These are phyloP conservation scores for Hericium coralloides DNA, from an alignment of 768 basidiomycete species.

Conservation along the genomic window DNA sequence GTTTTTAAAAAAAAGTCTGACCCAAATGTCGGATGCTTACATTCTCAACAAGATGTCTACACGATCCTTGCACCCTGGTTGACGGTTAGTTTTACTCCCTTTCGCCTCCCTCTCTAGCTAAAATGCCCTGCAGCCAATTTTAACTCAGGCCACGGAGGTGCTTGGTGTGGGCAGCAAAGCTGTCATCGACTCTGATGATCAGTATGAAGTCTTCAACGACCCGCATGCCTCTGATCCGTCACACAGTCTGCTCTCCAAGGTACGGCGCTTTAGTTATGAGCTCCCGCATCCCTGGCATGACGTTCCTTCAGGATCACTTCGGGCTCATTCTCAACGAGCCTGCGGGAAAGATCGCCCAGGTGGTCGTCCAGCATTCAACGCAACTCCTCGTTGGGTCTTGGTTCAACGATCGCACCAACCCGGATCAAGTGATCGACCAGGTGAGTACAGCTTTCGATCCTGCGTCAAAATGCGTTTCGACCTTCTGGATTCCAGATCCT, in stretches of 20 bases:
- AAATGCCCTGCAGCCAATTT: constrained; percentile 38
- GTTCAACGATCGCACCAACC: constrained; percentile 35
- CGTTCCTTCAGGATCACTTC: constrained; percentile 50
- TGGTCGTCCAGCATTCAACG: constrained; percentile 56
- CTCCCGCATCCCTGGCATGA: no score
- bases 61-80: constrained; percentile 60
- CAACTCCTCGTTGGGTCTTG: constrained; percentile 53
- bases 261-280: constrained; percentile 13
- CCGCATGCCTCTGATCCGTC: constrained; percentile 63
- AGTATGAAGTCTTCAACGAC: constrained; percentile 64
- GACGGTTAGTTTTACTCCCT: constrained; percentile 27
- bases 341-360: constrained; percentile 61
- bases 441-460: constrained; percentile 18
- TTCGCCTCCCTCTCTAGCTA: not conserved
- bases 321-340: constrained; percentile 65
- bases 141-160: constrained; percentile 46
- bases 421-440: constrained; percentile 35
- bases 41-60: constrained; percentile 40
- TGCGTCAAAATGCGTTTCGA: not conserved
- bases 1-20: constrained; percentile 16
- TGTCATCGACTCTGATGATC: constrained; percentile 61
- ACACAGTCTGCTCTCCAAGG: constrained; percentile 66
- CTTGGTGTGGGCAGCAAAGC: constrained; percentile 57
- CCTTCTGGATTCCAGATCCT: constrained; percentile 30
- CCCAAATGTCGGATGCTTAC: not conserved